These are phyloP conservation scores for Aspergillus diversus DNA, from an alignment of 495 filamentous ascomycete genomes.

Conservation along the genomic window DNA sequence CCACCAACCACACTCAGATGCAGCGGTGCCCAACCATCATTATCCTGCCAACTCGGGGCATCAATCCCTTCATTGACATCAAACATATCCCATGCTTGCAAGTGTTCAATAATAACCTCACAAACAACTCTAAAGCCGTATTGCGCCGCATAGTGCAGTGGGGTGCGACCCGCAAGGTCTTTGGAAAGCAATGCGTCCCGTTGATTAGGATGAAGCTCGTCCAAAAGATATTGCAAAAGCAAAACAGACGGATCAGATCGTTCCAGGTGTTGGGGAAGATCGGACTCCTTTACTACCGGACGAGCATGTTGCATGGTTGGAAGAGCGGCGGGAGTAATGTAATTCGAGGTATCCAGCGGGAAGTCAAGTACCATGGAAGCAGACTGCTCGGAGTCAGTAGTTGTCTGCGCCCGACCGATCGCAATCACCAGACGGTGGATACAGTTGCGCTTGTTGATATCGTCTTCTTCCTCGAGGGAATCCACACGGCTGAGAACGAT, in stretches of 20 bases:
- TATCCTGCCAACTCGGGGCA: slow-evolving; percentile 83
- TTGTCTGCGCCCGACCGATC: slow-evolving; percentile 78
- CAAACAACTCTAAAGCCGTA: slow-evolving; percentile 90
- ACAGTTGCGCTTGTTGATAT: slow-evolving; percentile 92
- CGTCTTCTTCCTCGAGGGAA: slow-evolving; percentile 79
- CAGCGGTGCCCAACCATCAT: slow-evolving; percentile 86
- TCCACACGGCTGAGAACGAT: slow-evolving; percentile 67
- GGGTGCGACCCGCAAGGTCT: slow-evolving; percentile 82
- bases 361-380: slow-evolving; percentile 52
- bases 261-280: slow-evolving; percentile 62
- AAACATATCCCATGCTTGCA: slow-evolving; percentile 88
- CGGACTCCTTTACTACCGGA: slow-evolving; percentile 55
- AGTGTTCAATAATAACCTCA: slow-evolving; percentile 81
- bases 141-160: slow-evolving; percentile 94
- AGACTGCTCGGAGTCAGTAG: slow-evolving; percentile 50
- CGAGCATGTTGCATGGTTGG: slow-evolving; percentile 64
- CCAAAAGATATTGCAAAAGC: slow-evolving; percentile 73
- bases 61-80: slow-evolving; percentile 84
- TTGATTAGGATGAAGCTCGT: slow-evolving; percentile 69
- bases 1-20: slow-evolving; percentile 92
- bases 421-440: slow-evolving; percentile 89
- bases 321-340: slow-evolving; percentile 75
- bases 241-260: slow-evolving; percentile 75
- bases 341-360: slow-evolving; percentile 59
- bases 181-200: slow-evolving; percentile 65